Evolutionary conservation across 192 early-diverging fungal species (phyloP), one percentile per base, ranked within the genome.

Genomic region (Lunasporangiospora selenospora): DNA sequence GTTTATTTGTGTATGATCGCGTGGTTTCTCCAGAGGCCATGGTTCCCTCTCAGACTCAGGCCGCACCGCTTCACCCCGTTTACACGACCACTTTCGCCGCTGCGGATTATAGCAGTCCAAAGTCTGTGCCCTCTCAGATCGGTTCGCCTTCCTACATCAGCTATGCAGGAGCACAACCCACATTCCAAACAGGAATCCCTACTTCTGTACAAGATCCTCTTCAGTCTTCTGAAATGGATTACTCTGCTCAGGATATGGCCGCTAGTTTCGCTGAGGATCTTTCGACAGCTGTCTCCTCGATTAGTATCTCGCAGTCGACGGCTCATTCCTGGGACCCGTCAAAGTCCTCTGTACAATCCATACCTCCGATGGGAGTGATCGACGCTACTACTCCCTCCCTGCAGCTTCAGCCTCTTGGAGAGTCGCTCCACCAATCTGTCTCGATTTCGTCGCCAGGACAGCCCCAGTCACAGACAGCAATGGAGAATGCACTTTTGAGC

Each of bases 11-110:
- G n/a, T n/a, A n/a, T n/a, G n/a, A n/a, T n/a, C n/a, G n/a, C n/a
- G n/a, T n/a, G n/a, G n/a, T 3, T 18, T 12, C 11, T 42, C n/a
- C 13, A 62, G 53, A 62, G 32, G 53, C 39, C 12, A 73, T 73
- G 60, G 59, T 63, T 13, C 60, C 59, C 7, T 58, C 67, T 10
- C 67, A 70, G 56, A 27, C 67, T 29, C 67, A 54, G 26, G n/a
- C 57, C 6, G 41, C 51, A 5, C 24, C 52, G 34, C 45, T 48
- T n/a, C 46, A 52, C 4, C 31, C 53, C 24, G 56, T 58, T 34
- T 54, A 38, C 30, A 39, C 67, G 9, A 40, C 69, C 10, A 57
- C 58, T n/a, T 67, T 58, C 43, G n/a, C 53, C 3, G 50, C 55
- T 8, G 10, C 50, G 34, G 69, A 73, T 4, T 62, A 51, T 24